phyloP scores from a whole-genome alignment of 139 green algal genomes.

The Ostreobium quekettii region DNA sequence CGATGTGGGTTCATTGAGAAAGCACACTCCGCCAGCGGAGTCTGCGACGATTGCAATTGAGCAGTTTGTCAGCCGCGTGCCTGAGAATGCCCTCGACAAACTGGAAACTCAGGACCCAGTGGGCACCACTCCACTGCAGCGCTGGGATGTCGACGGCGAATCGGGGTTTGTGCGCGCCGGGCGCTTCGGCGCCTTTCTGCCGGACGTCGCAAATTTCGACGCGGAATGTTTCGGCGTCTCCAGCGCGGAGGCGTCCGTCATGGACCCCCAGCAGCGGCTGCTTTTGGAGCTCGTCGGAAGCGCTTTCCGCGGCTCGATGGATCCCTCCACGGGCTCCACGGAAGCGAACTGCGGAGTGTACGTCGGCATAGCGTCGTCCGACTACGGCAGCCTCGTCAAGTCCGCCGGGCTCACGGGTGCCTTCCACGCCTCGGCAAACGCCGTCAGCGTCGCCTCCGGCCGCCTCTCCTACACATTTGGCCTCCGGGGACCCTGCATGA shows the following conservation, averaged over 20 bases:
- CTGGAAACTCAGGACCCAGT: no score
- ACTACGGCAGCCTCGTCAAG: constrained; percentile 56
- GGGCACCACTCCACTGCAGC: constrained; percentile 18
- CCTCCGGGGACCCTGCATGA: constrained; percentile 15
- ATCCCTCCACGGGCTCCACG: background rate
- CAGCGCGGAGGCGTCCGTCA: constrained; percentile 44
- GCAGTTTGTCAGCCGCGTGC: no score
- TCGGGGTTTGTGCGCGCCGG: no score
- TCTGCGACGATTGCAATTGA: no score
- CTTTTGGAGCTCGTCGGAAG: constrained; percentile 44
- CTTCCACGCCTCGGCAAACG: constrained; percentile 63
- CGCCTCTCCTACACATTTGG: constrained; percentile 60
- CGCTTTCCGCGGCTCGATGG: no score
- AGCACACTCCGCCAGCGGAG: no score
- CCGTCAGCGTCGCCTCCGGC: constrained; percentile 63
- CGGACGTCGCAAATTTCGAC: constrained; percentile 55
- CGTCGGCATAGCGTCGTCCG: constrained; percentile 57
- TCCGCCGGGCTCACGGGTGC: constrained; percentile 27
- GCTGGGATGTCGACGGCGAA: constrained; percentile 21
- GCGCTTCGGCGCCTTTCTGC: constrained; percentile 52
- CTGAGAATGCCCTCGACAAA: no score
- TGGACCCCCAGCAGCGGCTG: constrained; percentile 82
- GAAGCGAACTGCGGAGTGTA: constrained; percentile 21
- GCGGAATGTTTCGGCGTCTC: constrained; percentile 46
- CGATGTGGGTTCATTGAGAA: background rate